Percentiles rank a stretch among this genome's conserved stretches.
phyloP scores from a whole-genome alignment of 108 stramenopile species.

The Cyclotella distinguenda region DNA sequence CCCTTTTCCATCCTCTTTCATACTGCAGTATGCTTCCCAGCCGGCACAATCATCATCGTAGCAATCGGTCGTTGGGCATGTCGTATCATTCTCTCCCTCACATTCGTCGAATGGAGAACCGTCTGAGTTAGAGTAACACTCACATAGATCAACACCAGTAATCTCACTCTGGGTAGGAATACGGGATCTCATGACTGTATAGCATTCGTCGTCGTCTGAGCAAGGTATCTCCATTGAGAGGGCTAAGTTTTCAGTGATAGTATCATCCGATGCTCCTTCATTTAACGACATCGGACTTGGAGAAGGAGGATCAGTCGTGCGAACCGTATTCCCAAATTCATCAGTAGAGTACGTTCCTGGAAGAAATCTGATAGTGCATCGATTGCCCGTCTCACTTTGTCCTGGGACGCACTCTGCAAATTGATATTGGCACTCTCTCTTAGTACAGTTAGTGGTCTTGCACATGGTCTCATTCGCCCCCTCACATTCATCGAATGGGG shows the following conservation, averaged over 20 bases:
- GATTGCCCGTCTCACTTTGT: background rate
- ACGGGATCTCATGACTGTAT: background rate
- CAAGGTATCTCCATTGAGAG: background rate
- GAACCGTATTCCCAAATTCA: background rate
- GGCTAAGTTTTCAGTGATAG: background rate
- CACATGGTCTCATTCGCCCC: background rate
- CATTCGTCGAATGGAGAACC: conserved; percentile 2
- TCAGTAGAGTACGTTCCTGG: background rate
- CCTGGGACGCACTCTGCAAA: background rate
- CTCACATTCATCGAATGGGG: conserved; percentile 6
- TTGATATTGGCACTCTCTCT: background rate
- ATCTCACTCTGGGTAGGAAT: background rate
- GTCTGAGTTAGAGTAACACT: background rate
- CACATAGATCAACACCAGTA: background rate
- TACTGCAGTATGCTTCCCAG: too few relatives aligned
- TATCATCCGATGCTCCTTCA: too few relatives aligned
- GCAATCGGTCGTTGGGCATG: background rate
- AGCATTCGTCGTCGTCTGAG: background rate
- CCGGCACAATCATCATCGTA: too few relatives aligned
- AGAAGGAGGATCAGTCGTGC: background rate
- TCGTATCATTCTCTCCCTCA: background rate
- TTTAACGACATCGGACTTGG: background rate
- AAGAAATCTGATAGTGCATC: background rate
- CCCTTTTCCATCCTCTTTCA: too few relatives aligned
- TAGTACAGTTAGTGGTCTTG: background rate